These are phyloP conservation scores for Phanerochaete carnosa DNA, from an alignment of 768 basidiomycete species.

Conservation along the genomic window DNA sequence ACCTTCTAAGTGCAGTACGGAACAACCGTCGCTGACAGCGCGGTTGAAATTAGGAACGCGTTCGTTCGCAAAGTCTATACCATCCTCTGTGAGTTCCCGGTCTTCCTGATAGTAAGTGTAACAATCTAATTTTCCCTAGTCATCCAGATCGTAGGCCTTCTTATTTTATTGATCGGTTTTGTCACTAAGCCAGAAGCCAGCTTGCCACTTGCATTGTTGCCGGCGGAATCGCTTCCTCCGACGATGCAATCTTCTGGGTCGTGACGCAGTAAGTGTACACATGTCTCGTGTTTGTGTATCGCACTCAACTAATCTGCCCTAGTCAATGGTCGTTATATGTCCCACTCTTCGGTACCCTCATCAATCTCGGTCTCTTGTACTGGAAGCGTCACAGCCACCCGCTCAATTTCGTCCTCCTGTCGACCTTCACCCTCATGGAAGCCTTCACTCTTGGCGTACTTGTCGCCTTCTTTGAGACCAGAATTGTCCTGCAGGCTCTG, in stretches of 20 bases:
- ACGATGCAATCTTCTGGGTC: slow-evolving; percentile 64
- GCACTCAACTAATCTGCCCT: background rate
- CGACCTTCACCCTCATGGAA: slow-evolving; percentile 88
- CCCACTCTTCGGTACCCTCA: slow-evolving; percentile 72
- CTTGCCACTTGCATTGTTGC: slow-evolving; percentile 79
- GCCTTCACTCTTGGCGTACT: slow-evolving; percentile 87
- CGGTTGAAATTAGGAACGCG: slow-evolving; percentile 73
- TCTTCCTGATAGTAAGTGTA: background rate
- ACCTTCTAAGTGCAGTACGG: slow-evolving; percentile 56
- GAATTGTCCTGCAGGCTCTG: slow-evolving; percentile 84
- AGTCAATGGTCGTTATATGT: slow-evolving; percentile 82
- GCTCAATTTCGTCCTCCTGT: slow-evolving; percentile 79
- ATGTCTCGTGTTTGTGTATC: background rate
- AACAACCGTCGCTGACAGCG: slow-evolving; percentile 73
- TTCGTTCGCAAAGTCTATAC: slow-evolving; percentile 92
- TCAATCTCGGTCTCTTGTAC: slow-evolving; percentile 77
- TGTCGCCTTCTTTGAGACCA: slow-evolving; percentile 69
- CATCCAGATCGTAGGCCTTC: slow-evolving; percentile 62
- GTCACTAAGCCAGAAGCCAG: slow-evolving; percentile 25
- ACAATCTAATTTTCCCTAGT: slow-evolving; percentile 35
- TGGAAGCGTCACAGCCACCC: slow-evolving; percentile 94
- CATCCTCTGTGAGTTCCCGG: slow-evolving; percentile 68
- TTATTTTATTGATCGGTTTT: background rate
- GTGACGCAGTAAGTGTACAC: slow-evolving; percentile 57
- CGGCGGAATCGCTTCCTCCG: slow-evolving; percentile 63